phyloP scores from a whole-genome alignment of 2,329 filamentous ascomycete genomes.

The Neofusicoccum laricinum region DNA sequence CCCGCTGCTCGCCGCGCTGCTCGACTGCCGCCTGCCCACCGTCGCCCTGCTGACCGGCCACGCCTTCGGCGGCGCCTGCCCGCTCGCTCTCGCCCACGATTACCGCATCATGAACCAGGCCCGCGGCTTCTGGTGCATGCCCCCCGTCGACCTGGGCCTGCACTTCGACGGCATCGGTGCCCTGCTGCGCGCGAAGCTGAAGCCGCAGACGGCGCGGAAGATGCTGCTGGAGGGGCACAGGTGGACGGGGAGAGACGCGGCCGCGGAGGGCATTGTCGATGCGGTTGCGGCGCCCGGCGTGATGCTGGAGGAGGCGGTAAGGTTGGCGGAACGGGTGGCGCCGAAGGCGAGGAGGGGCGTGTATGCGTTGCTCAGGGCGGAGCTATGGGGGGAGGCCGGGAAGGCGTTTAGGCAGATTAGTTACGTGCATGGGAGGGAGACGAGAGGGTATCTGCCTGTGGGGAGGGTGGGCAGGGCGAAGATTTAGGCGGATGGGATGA shows the following conservation, averaged over 20 bases:
- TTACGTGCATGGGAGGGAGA: slow-evolving; percentile 50
- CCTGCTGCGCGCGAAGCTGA: slow-evolving; percentile 52
- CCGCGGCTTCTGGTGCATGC: slow-evolving; percentile 38
- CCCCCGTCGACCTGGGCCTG: slow-evolving; percentile 54
- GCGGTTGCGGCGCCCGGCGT: slow-evolving; percentile 46
- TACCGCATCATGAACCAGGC: slow-evolving; percentile 42
- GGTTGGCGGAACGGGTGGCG: slow-evolving; percentile 43
- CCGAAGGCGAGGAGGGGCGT: slow-evolving; percentile 48
- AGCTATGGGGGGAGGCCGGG: slow-evolving; percentile 54
- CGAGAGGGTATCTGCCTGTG: slow-evolving; percentile 30
- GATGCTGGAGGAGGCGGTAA: slow-evolving; percentile 40
- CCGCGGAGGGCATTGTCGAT: slow-evolving; percentile 55
- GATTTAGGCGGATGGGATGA: slow-evolving; percentile 37
- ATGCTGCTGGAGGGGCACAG: slow-evolving; percentile 56
- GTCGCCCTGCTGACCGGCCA: slow-evolving; percentile 49
- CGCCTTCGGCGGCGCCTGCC: slow-evolving; percentile 49
- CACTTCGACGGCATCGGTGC: slow-evolving; percentile 56
- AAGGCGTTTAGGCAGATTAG: slow-evolving; percentile 51
- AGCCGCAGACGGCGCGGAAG: slow-evolving; percentile 50
- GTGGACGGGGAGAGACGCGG: slow-evolving; percentile 53
- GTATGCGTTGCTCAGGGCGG: slow-evolving; percentile 50
- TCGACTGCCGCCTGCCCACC: slow-evolving; percentile 51
- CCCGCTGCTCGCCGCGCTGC: slow-evolving; percentile 48
- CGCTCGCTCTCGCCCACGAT: slow-evolving; percentile 47
- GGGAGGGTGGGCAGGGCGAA: slow-evolving; percentile 42